A percentile compares a stretch with the other conserved stretches of the same genome.
Evolutionary conservation across 2,329 filamentous ascomycete genomes (phyloP).

Genomic region (Coniella lustricola): DNA sequence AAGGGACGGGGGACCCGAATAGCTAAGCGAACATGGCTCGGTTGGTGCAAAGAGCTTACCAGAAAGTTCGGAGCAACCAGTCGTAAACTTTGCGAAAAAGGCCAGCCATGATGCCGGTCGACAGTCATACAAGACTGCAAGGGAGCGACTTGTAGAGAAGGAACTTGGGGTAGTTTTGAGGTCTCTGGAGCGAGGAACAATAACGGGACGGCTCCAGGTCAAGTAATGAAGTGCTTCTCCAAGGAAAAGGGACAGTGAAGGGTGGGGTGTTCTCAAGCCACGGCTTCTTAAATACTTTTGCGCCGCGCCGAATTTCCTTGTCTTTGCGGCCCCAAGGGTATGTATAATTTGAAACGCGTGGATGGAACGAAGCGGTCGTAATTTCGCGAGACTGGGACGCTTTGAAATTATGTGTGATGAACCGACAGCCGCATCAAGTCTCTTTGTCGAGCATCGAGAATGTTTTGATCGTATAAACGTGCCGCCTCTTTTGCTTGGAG

Average conservation of each 20-base stretch:
- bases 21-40: constrained; percentile 15
- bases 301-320: constrained; percentile 25
- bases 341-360: constrained; percentile 10
- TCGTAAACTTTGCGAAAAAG: constrained; percentile 94
- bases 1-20: constrained; percentile 14
- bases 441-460: constrained; percentile 16
- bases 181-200: neutral
- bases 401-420: constrained; percentile 15
- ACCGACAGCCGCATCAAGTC: constrained; percentile 7
- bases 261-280: constrained; percentile 26
- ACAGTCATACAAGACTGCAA: neutral
- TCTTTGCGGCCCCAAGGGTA: constrained; percentile 17
- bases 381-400: constrained; percentile 9
- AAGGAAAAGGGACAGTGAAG: constrained; percentile 20
- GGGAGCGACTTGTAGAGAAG: constrained; percentile 2
- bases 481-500: constrained; percentile 21
- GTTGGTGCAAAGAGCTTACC: constrained; percentile 50
- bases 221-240: constrained; percentile 18
- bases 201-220: constrained; percentile 1
- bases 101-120: constrained; percentile 65
- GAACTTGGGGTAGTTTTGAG: constrained; percentile 11
- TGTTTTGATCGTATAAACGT: constrained; percentile 18
- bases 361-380: constrained; percentile 11
- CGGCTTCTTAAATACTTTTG: constrained; percentile 32
- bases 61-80: constrained; percentile 96